phyloP scores from a whole-genome alignment of 768 basidiomycete species.

The Boletus insuetus region DNA sequence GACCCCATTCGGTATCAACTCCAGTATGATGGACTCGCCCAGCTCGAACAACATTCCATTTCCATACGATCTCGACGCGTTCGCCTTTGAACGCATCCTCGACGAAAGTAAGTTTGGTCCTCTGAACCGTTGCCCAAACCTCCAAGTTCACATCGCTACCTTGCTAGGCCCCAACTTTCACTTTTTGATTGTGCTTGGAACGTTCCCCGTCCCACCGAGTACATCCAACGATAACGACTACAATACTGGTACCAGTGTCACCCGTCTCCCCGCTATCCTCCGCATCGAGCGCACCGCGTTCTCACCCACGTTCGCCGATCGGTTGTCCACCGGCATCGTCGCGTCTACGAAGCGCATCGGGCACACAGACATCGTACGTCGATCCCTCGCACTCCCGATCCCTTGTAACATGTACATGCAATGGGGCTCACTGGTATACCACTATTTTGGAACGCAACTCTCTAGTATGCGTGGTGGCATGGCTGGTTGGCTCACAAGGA shows the following conservation, averaged over 20 bases:
- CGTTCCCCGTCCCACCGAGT: slow-evolving; percentile 36
- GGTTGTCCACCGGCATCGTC: slow-evolving; percentile 39
- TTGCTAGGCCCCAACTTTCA: slow-evolving; percentile 56
- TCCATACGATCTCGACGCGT: slow-evolving; percentile 39
- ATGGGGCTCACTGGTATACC: neutral
- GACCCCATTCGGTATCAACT: too few species aligned
- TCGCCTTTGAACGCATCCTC: slow-evolving; percentile 48
- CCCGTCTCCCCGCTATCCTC: slow-evolving; percentile 58
- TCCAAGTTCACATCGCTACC: neutral
- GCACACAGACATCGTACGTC: slow-evolving; percentile 65
- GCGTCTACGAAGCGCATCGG: slow-evolving; percentile 48
- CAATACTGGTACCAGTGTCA: slow-evolving; percentile 1
- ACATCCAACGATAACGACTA: neutral
- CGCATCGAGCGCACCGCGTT: slow-evolving; percentile 76
- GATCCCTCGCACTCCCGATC: neutral
- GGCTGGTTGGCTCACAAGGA: slow-evolving; percentile 55
- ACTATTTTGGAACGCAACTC: neutral
- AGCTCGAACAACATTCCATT: neutral
- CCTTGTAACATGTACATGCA: too few species aligned
- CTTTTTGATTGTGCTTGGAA: slow-evolving; percentile 66
- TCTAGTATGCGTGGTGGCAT: slow-evolving; percentile 78
- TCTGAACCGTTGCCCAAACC: neutral
- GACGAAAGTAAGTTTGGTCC: slow-evolving; percentile 41
- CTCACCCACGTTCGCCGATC: slow-evolving; percentile 35
- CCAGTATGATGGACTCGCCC: neutral